These are phyloP conservation scores for Lepidium didymum DNA, from an alignment of 345 rosid species.

Conservation along the genomic window DNA sequence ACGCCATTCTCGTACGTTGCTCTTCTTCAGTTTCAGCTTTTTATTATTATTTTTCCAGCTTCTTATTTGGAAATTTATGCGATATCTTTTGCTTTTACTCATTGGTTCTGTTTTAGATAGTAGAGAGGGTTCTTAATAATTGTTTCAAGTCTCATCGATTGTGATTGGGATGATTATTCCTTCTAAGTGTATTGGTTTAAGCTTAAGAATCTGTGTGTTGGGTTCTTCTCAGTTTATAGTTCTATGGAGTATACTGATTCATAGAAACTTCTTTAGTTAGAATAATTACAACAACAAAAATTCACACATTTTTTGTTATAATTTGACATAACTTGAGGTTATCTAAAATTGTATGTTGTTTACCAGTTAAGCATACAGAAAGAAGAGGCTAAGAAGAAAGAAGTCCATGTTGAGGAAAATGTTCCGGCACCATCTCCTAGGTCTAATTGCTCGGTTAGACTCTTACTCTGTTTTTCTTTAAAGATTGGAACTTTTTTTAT, in stretches of 20 bases:
- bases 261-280: background rate
- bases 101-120: background rate
- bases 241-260: background rate
- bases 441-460: slow-evolving; percentile 74
- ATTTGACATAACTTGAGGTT: background rate
- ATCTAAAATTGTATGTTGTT: background rate
- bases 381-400: slow-evolving; percentile 95
- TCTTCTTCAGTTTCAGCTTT: background rate
- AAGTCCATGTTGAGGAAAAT: slow-evolving; percentile 80
- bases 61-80: background rate
- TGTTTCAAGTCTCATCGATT: background rate
- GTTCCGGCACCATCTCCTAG: slow-evolving; percentile 88
- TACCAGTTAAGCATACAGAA: slow-evolving; percentile 68
- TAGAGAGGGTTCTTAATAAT: background rate
- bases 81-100: background rate
- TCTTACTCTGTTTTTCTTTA: background rate
- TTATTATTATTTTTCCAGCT: background rate
- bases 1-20: slow-evolving; percentile 69
- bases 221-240: background rate
- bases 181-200: background rate
- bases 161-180: background rate
- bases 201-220: background rate
- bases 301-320: background rate
- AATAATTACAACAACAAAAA: background rate
- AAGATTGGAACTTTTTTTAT: background rate